A percentile compares a stretch with the other conserved stretches of the same genome.
Conservation (phyloP, 192 early-diverging fungal species). For the Globomyces pollinis-pini region DNA sequence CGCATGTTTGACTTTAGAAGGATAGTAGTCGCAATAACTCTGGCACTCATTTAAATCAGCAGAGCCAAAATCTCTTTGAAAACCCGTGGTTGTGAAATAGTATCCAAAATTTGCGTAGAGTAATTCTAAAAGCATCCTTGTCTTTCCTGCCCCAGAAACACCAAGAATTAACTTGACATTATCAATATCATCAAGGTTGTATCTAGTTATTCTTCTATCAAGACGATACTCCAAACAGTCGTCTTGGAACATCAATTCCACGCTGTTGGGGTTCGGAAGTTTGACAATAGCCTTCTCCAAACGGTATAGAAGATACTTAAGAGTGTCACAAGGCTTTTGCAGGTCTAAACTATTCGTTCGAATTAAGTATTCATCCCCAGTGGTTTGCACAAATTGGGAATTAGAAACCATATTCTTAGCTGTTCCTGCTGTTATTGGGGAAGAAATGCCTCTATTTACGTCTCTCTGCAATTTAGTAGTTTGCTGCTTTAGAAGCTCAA, state of each 20-base stretch:
- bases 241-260: constrained; percentile 4
- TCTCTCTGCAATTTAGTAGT: not conserved
- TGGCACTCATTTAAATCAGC: constrained; percentile 1
- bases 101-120: constrained; percentile 12
- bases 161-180: constrained; percentile 17
- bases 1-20: not conserved
- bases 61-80: constrained; percentile 12
- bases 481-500: not conserved
- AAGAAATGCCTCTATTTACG: not conserved
- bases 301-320: not conserved
- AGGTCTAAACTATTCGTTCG: constrained; percentile 1
- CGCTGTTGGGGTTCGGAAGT: constrained; percentile 4
- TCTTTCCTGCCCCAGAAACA: constrained; percentile 22
- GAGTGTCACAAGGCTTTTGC: not conserved
- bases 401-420: not conserved
- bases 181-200: not conserved
- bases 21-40: not conserved
- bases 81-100: constrained; percentile 1
- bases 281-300: not conserved
- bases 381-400: not conserved
- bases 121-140: constrained; percentile 15
- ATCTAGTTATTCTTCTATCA: constrained; percentile 10
- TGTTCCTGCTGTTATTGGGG: not conserved
- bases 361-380: constrained; percentile 2
- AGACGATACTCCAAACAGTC: constrained; percentile 19